These are phyloP conservation scores for Lathyrus aphaca DNA, from an alignment of 306 rosid species.

Conservation along the genomic window DNA sequence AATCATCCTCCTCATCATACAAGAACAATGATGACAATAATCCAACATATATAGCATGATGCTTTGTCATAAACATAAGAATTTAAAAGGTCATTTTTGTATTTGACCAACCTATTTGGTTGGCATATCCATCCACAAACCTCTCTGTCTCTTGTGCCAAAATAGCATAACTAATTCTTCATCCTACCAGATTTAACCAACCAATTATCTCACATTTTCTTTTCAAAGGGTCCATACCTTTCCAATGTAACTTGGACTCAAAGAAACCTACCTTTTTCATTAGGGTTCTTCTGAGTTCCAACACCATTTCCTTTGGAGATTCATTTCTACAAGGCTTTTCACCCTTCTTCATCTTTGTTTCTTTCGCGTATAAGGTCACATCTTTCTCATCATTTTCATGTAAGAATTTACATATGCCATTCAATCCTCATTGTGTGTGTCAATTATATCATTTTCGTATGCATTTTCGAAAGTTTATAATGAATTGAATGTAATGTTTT, in stretches of 20 bases:
- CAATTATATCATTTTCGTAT: conserved; percentile 18
- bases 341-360: conserved; percentile 35
- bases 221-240: conserved; percentile 8
- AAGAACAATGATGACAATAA: background rate
- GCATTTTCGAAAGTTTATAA: background rate
- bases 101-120: conserved; percentile 30
- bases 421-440: conserved; percentile 4
- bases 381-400: background rate
- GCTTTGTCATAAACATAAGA: background rate
- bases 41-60: conserved; percentile 1
- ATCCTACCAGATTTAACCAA: conserved; percentile 34
- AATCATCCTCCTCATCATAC: background rate
- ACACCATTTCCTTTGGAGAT: conserved; percentile 13
- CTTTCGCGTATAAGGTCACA: conserved; percentile 20
- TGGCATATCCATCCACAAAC: conserved; percentile 39
- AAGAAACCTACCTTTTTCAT: conserved; percentile 43
- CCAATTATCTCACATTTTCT: conserved; percentile 42
- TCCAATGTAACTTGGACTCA: conserved; percentile 41
- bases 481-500: conserved; percentile 33
- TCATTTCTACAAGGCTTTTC: conserved; percentile 28
- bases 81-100: conserved; percentile 28
- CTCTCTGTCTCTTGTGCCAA: conserved; percentile 42
- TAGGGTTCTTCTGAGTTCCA: conserved; percentile 51
- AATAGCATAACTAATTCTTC: conserved; percentile 47
- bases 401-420: background rate